Conservation (phyloP, 2,329 filamentous ascomycete genomes). For the Diplodia mutila region DNA sequence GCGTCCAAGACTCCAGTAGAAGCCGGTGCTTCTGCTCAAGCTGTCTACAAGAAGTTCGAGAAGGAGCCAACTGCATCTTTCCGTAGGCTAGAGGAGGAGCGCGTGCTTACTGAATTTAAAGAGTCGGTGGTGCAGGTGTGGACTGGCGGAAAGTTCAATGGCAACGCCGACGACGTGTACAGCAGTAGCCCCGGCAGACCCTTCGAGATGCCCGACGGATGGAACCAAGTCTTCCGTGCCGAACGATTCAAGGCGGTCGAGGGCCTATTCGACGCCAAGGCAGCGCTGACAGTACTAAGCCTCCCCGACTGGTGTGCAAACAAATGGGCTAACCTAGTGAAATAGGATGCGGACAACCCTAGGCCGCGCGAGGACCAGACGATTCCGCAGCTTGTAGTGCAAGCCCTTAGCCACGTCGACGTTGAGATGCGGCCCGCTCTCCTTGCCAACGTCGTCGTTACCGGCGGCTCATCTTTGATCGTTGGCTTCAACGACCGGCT, state of each 20-base stretch:
- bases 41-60: slow-evolving; percentile 71
- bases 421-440: slow-evolving; percentile 84
- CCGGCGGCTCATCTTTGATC: slow-evolving; percentile 82
- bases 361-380: slow-evolving; percentile 73
- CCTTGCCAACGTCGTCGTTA: slow-evolving; percentile 88
- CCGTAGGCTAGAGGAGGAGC: slow-evolving; percentile 84
- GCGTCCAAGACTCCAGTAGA: slow-evolving; percentile 88
- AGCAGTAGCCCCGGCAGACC: slow-evolving; percentile 76
- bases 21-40: slow-evolving; percentile 77
- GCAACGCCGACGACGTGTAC: slow-evolving; percentile 73
- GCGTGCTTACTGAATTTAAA: slow-evolving; percentile 93
- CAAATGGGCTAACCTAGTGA: slow-evolving; percentile 28
- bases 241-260: slow-evolving; percentile 87
- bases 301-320: not conserved
- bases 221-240: slow-evolving; percentile 90
- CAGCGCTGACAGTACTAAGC: slow-evolving; percentile 57
- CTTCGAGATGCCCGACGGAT: slow-evolving; percentile 96
- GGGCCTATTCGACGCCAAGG: slow-evolving; percentile 86
- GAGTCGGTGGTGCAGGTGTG: slow-evolving; percentile 95
- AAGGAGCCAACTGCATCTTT: slow-evolving; percentile 69
- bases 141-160: slow-evolving; percentile 70
- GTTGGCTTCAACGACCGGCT: slow-evolving; percentile 92
- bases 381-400: slow-evolving; percentile 79
- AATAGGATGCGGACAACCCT: slow-evolving; percentile 50
- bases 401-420: slow-evolving; percentile 78